Percentiles rank a stretch among this genome's conserved stretches.
Conservation (phyloP, 495 filamentous ascomycete species). For the Xanthoparmelia taractica region DNA sequence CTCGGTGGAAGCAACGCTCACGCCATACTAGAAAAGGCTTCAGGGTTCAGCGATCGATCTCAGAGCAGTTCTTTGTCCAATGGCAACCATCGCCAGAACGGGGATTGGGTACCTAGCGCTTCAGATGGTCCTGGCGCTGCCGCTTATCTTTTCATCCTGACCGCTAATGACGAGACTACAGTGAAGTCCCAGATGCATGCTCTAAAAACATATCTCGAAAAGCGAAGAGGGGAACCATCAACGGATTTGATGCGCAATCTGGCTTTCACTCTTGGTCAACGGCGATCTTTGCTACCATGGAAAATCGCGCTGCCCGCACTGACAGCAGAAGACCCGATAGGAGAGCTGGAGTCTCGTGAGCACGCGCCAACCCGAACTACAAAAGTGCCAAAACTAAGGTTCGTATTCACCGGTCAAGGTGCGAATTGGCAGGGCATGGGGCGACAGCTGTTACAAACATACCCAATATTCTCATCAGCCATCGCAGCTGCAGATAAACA, state of each 20-base stretch:
- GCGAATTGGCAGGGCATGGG: constrained; percentile 35
- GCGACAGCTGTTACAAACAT: constrained; percentile 24
- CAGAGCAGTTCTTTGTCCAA: background rate
- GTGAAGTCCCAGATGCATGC: constrained; percentile 12
- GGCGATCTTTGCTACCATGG: constrained; percentile 14
- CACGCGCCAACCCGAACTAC: background rate
- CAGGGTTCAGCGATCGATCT: constrained; percentile 3
- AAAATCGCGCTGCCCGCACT: background rate
- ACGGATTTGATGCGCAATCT: constrained; percentile 12
- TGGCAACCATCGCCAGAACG: background rate
- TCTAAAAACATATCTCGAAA: background rate
- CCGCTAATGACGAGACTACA: background rate
- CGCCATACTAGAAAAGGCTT: constrained; percentile 39
- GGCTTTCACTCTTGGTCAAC: constrained; percentile 23
- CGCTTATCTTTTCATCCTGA: constrained; percentile 11
- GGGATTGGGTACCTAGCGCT: too few relatives aligned
- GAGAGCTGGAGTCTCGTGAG: background rate
- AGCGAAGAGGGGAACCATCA: background rate
- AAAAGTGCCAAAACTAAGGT: constrained; percentile 7
- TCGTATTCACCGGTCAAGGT: constrained; percentile 35
- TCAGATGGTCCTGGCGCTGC: background rate
- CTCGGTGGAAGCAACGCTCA: constrained; percentile 54
- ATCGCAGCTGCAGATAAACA: constrained; percentile 27
- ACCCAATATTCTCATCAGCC: constrained; percentile 28
- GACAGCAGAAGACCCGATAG: background rate